These are phyloP conservation scores for Emmonsia crescens DNA, from an alignment of 2,329 filamentous ascomycete genomes.

Conservation along the genomic window DNA sequence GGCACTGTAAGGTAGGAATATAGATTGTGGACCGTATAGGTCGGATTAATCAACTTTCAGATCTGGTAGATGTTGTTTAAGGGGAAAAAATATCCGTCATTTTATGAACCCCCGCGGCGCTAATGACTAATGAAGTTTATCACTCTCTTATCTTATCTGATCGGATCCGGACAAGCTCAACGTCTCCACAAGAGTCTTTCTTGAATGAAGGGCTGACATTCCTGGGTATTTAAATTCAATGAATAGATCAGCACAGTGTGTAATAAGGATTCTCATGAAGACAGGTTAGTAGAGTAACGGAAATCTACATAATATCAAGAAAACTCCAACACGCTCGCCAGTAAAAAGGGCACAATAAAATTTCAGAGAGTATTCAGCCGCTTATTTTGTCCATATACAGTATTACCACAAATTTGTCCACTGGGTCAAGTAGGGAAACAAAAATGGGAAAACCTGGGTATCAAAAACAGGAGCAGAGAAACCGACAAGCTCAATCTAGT, in stretches of 20 bases:
- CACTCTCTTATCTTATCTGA: not conserved
- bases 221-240: no score
- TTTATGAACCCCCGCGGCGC: not conserved
- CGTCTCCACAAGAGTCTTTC: not conserved
- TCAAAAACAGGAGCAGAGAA: not conserved
- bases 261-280: not conserved
- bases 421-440: not conserved
- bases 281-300: not conserved
- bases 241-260: no score
- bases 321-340: not conserved
- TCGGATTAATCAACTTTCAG: not conserved
- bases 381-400: not conserved
- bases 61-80: not conserved
- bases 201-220: not conserved
- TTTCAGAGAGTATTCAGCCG: not conserved
- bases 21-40: not conserved
- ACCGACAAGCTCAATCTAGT: slow-evolving; percentile 25
- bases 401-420: not conserved
- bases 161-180: not conserved
- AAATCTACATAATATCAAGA: not conserved
- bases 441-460: not conserved
- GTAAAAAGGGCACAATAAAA: not conserved
- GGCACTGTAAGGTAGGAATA: not conserved
- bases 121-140: not conserved
- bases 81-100: not conserved